phyloP scores from a whole-genome alignment of 352 stramenopile species.

The Pythium aquatile region DNA sequence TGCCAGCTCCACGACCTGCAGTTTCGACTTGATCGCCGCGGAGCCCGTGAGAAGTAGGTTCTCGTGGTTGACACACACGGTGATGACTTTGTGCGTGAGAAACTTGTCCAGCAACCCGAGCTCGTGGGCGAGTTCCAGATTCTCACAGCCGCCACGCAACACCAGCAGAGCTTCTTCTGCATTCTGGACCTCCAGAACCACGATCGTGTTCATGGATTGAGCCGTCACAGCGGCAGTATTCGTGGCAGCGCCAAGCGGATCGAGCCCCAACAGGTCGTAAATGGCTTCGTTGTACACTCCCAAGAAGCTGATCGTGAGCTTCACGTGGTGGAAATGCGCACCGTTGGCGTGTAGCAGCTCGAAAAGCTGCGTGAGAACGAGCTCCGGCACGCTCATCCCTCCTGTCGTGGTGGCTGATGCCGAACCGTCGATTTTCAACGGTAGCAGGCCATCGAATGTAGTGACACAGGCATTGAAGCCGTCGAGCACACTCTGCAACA shows the following conservation, averaged over 20 bases:
- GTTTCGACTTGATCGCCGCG: constrained; percentile 48
- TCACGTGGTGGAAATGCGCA: constrained; percentile 43
- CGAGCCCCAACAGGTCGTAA: constrained; percentile 89
- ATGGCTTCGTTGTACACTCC: constrained; percentile 96
- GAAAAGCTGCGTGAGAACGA: constrained; percentile 58
- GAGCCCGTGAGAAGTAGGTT: constrained; percentile 38
- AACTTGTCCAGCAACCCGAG: constrained; percentile 24
- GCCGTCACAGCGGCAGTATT: background rate
- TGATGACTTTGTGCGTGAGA: constrained; percentile 67
- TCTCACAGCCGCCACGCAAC: constrained; percentile 45
- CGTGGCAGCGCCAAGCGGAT: constrained; percentile 27
- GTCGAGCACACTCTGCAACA: constrained; percentile 68
- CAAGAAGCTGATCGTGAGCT: constrained; percentile 76
- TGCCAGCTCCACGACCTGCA: constrained; percentile 72
- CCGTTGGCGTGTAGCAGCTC: constrained; percentile 32
- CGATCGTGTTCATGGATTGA: constrained; percentile 35
- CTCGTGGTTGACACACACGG: constrained; percentile 56
- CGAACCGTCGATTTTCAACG: constrained; percentile 17
- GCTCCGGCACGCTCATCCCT: constrained; percentile 33
- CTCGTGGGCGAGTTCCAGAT: constrained; percentile 33
- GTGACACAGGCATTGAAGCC: constrained; percentile 64
- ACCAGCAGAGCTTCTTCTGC: constrained; percentile 63
- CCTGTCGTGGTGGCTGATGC: background rate
- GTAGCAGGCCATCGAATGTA: constrained; percentile 48
- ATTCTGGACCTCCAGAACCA: constrained; percentile 73